Conservation (phyloP, 2,329 filamentous ascomycete species). For the Corniculantispora saksenae region DNA sequence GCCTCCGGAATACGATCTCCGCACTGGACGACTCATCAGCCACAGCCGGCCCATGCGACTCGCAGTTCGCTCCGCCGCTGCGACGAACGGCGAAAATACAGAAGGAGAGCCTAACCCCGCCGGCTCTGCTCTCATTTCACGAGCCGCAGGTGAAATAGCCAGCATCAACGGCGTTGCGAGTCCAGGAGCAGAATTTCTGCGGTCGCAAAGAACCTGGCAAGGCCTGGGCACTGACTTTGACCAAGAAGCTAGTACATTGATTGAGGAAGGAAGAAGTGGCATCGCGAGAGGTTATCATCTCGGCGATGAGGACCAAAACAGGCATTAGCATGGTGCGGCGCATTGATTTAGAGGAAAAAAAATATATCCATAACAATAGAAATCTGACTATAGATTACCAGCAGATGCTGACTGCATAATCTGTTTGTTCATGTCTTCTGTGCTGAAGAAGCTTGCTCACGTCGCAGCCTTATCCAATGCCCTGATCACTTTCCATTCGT, state of each 20-base stretch:
- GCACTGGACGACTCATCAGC: constrained; percentile 81
- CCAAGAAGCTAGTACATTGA: constrained; percentile 60
- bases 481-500: constrained; percentile 31
- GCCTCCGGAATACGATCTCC: constrained; percentile 87
- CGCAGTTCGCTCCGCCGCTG: background rate
- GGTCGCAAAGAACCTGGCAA: constrained; percentile 83
- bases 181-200: constrained; percentile 84
- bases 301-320: constrained; percentile 51
- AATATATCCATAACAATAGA: background rate
- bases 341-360: background rate
- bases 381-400: background rate
- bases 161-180: constrained; percentile 85
- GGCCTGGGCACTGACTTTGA: constrained; percentile 84
- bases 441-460: background rate
- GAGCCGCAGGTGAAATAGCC: constrained; percentile 66
- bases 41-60: constrained; percentile 72
- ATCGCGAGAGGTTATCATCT: constrained; percentile 87
- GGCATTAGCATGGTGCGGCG: constrained; percentile 28
- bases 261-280: constrained; percentile 86
- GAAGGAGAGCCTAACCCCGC: constrained; percentile 24
- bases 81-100: constrained; percentile 20
- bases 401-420: no score
- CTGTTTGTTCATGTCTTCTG: background rate
- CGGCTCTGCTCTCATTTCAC: constrained; percentile 54
- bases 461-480: background rate